Base-by-base conservation (phyloP, 495 filamentous ascomycete species). In the Neurospora sp. region DNA sequence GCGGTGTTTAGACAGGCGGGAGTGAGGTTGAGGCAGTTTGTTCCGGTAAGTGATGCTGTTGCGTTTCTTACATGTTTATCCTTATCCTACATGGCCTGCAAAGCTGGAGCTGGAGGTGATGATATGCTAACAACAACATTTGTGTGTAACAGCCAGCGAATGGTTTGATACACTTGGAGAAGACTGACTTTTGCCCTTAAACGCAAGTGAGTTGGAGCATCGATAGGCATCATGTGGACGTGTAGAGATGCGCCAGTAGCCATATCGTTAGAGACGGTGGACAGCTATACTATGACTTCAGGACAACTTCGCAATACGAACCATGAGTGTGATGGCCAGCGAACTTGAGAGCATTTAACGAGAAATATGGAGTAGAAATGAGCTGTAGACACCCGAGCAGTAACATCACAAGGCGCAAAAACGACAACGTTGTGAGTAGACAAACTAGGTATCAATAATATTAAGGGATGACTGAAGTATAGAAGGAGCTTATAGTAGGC, bases 1-100 rank as follows among this genome's bases (percentile, higher is more conserved):
- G 87, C 85, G 37, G 90, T 97, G 54, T 90, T 97, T 69, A 79
- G 85, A 73, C 85, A 91, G 78, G 94, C 92, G 11, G 93, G 93
- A 9, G 91, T 97, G 10, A 85, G 85, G 62, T 80, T 97, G 73
- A 86, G 94, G 75, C 93, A 96, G 81, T 96, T 95, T 77, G 90
- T 88, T 72, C 92, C 93, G 72, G 93, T 95, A 84, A 86, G 89
- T 86, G 54, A 62, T 62, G 54, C 27, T 62, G 37, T 60, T 37
- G 39, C 70, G 10, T 73, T 18, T 72, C 69, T 14, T 35, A n/a
- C 54, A 2, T 72, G 49, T 18, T 41, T n/a, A 41, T 70, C 27
- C 42, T 46, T 46, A n/a, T n/a, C 39, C 40, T 38, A 20, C 35
- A 12, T 46, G 14, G 11, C 27, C 54, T 62, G 54, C 54, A 35